Evolutionary conservation across 306 rosid species (phyloP).

Genomic region (Pueraria montana): DNA sequence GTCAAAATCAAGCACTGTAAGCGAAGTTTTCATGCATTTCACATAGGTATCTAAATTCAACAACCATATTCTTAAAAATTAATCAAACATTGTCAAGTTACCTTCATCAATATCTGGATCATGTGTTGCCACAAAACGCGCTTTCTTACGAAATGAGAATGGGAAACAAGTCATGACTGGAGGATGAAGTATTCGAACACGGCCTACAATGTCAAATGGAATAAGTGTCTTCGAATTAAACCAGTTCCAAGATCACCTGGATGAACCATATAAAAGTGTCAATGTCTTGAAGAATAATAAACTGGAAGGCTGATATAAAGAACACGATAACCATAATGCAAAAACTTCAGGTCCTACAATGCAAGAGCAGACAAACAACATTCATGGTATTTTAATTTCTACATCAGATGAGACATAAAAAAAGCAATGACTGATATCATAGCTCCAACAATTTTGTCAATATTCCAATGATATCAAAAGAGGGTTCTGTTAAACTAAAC

Average conservation of each 20-base stretch:
- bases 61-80: not conserved
- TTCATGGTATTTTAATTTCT: not conserved
- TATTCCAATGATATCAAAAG: slow-evolving; percentile 1
- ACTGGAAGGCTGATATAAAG: not conserved
- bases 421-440: not conserved
- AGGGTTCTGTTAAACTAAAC: slow-evolving; percentile 1
- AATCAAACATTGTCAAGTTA: slow-evolving; percentile 42
- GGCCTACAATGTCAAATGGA: slow-evolving; percentile 38
- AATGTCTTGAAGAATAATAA: slow-evolving; percentile 33
- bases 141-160: slow-evolving; percentile 61
- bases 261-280: slow-evolving; percentile 46
- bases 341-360: not conserved
- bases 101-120: slow-evolving; percentile 63
- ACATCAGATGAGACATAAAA: slow-evolving; percentile 6
- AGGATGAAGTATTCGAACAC: slow-evolving; percentile 44
- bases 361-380: not conserved
- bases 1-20: slow-evolving; percentile 37
- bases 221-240: slow-evolving; percentile 46
- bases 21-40: not conserved
- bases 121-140: slow-evolving; percentile 31
- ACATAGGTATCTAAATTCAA: slow-evolving; percentile 5
- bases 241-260: slow-evolving; percentile 59
- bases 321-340: slow-evolving; percentile 13
- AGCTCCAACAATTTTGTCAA: slow-evolving; percentile 5
- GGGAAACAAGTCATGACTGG: slow-evolving; percentile 76